Evolutionary conservation across 148 eudicot species (phyloP), one percentile per base, ranked within the genome.

Genomic region (Cornus florida): DNA sequence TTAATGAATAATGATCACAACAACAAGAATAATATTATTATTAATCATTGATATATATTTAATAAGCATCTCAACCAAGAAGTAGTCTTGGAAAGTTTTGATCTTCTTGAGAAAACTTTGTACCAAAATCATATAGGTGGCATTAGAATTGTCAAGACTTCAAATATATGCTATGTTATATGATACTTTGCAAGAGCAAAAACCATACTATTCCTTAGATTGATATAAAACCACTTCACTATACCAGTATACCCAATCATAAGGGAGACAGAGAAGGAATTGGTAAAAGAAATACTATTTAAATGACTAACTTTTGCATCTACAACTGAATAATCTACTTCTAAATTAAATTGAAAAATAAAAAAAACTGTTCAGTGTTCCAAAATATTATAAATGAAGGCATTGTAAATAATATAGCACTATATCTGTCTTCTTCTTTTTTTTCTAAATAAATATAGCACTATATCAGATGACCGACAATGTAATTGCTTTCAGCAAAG

Each of bases 401-500:
- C 70, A 50, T 39, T 19, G 22, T 12, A 11, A 32, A 69, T 28
- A 43, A 68, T 32, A 80, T 17, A 50, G 59, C 73, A 68, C 11
- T 24, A 9, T 68, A 46, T 59, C 56, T 28, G 28, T 28, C 28
- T 28, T 28, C 1, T 28, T 28, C 28, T 28, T n/a, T 28, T 28
- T 28, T 28, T 28, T 1, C 28, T 28, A 28, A 28, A 28, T 28
- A 69, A 43, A 68, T 32, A 80, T 17, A 50, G 59, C 73, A 74
- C 11, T 24, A 9, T 68, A 46, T 59, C 56, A 79, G 8, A 68
- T 32, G 67, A 57, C 24, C 16, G 24, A 69, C 17, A 80, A 32
- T 75, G 39, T 48, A 75, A 23, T 57, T n/a, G 50, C 67, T 80
- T 80, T 8, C 39, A 59, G 70, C 14, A 68, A 76, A 48, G 23